phyloP scores from a whole-genome alignment of 768 basidiomycete species.

The Agrocybe pediades region DNA sequence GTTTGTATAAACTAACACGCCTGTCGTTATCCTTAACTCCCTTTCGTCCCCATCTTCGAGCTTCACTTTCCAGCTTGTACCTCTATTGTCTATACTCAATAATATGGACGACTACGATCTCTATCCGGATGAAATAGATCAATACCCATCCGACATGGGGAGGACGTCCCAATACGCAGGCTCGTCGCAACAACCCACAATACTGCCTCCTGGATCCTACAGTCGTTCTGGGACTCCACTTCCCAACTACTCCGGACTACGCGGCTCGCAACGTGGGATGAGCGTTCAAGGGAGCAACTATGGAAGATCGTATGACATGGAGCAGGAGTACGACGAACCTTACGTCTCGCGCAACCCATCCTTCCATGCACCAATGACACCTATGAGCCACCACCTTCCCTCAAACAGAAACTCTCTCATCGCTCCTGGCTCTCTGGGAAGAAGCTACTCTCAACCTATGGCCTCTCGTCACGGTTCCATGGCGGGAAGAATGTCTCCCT shows the following conservation, averaged over 20 bases:
- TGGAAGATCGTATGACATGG: neutral
- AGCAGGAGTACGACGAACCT: neutral
- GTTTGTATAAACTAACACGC: neutral
- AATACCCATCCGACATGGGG: neutral
- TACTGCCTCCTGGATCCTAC: neutral
- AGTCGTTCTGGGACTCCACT: neutral
- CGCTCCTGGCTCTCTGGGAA: neutral
- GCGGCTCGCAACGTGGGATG: neutral
- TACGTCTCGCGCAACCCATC: neutral
- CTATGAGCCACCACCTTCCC: neutral
- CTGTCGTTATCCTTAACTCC: neutral
- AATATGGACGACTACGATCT: neutral
- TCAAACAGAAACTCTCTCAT: neutral
- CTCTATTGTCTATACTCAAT: too few species aligned
- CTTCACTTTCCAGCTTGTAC: neutral
- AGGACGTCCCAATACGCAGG: neutral
- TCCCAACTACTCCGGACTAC: neutral
- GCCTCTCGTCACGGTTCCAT: neutral
- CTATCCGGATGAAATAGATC: neutral
- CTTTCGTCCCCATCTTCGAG: neutral
- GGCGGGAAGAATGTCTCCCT: neutral
- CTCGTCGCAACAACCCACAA: neutral
- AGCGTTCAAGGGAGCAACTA: neutral
- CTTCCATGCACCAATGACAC: neutral
- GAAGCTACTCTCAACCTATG: neutral